A percentile compares a stretch with the other conserved stretches of the same genome.
Evolutionary conservation across 331 rosid genomes (phyloP).

Genomic region (Rosa hybrid): DNA sequence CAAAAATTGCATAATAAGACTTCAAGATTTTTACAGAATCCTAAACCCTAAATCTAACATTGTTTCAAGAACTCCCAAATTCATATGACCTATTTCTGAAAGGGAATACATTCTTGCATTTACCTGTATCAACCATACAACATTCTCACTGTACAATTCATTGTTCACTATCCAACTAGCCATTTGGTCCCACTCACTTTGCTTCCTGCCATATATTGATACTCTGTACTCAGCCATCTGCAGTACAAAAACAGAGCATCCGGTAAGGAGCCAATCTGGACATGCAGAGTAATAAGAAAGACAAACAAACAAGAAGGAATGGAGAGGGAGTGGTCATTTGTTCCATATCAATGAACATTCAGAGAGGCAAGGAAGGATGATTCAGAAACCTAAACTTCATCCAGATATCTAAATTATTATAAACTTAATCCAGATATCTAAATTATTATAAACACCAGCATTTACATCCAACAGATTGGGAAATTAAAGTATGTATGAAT

Average conservation of each 20-base stretch:
- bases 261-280: slow-evolving; percentile 1
- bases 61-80: not conserved
- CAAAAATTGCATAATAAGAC: slow-evolving; percentile 25
- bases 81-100: not conserved
- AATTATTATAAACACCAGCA: not conserved
- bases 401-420: not conserved
- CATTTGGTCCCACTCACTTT: slow-evolving; percentile 99
- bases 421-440: not conserved
- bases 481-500: not conserved
- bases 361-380: not conserved
- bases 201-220: slow-evolving; percentile 98
- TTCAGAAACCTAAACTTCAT: not conserved
- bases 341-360: slow-evolving; percentile 22
- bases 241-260: slow-evolving; percentile 27
- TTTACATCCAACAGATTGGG: not conserved
- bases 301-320: not conserved
- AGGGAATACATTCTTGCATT: slow-evolving; percentile 9
- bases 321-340: not conserved
- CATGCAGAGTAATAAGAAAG: not conserved
- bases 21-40: not conserved
- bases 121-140: slow-evolving; percentile 99
- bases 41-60: not conserved
- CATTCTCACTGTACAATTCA: slow-evolving; percentile 89
- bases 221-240: slow-evolving; percentile 99
- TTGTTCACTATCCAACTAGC: slow-evolving; percentile 99